These are phyloP conservation scores for Plasmodium cynomolgi DNA, from an alignment of 169 alveolate species.

Conservation along the genomic window DNA sequence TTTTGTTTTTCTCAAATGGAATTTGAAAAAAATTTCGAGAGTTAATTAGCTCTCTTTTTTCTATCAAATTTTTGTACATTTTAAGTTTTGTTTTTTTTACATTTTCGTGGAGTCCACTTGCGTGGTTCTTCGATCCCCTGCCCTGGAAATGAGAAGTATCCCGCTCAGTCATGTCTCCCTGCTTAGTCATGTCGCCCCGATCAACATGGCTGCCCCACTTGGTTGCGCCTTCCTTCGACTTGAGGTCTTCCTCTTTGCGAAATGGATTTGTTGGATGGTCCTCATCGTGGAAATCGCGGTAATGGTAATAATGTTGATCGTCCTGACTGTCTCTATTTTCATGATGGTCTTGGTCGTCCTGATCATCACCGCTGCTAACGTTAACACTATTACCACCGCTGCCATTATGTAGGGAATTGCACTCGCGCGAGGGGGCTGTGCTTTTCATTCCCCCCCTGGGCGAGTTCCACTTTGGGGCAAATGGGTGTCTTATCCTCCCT, in stretches of 20 bases:
- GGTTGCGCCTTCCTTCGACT: neutral
- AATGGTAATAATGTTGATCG: neutral
- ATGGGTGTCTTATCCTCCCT: neutral
- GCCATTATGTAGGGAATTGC: neutral
- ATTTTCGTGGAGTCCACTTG: neutral
- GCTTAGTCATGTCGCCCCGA: neutral
- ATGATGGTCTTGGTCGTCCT: neutral
- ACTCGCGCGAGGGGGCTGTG: neutral
- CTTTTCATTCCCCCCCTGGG: neutral
- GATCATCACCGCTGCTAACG: neutral
- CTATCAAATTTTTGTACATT: neutral
- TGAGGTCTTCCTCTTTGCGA: neutral
- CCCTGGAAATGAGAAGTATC: neutral
- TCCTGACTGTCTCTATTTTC: neutral
- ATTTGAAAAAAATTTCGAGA: conserved; percentile 18
- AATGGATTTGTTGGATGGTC: neutral
- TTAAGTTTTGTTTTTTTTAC: conserved; percentile 16
- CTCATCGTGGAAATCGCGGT: neutral
- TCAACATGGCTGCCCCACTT: neutral
- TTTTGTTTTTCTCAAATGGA: neutral
- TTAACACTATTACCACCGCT: neutral
- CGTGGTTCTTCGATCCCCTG: neutral
- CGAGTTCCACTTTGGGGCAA: neutral
- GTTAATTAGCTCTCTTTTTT: conserved; percentile 11
- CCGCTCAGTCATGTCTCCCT: neutral